Evolutionary conservation across 371 early-diverging fungal genomes (phyloP).

Genomic region (Rhizopus delemar): DNA sequence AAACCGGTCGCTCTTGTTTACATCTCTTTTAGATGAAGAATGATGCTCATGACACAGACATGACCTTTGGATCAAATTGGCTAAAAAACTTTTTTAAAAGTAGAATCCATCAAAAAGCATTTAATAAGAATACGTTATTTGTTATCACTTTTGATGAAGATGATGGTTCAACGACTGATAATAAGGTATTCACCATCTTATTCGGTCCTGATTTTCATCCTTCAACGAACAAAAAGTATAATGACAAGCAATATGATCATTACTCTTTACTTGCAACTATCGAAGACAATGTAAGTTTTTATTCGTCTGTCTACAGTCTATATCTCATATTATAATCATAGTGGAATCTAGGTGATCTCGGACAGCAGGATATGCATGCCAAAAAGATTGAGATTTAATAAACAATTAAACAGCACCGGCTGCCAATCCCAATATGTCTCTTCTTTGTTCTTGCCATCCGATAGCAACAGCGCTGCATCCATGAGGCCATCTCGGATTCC

Average conservation of each 20-base stretch:
- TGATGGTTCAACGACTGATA: slow-evolving; percentile 39
- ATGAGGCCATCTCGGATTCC: slow-evolving; percentile 57
- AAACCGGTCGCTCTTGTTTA: not conserved
- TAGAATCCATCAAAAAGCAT: slow-evolving; percentile 48
- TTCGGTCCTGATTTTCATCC: slow-evolving; percentile 55
- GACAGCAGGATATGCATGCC: slow-evolving; percentile 44
- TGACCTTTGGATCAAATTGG: slow-evolving; percentile 57
- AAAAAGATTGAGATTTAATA: slow-evolving; percentile 8
- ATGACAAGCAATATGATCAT: slow-evolving; percentile 59
- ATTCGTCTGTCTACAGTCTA: too few species aligned
- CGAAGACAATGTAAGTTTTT: slow-evolving; percentile 43
- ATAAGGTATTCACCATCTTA: slow-evolving; percentile 51
- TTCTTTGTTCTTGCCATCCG: slow-evolving; percentile 51
- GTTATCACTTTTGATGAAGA: slow-evolving; percentile 58
- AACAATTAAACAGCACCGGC: slow-evolving; percentile 27
- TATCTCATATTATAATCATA: not conserved
- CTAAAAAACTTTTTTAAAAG: slow-evolving; percentile 54
- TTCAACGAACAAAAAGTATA: slow-evolving; percentile 31
- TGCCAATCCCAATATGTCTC: slow-evolving; percentile 39
- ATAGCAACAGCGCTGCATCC: slow-evolving; percentile 56
- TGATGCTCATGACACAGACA: slow-evolving; percentile 60
- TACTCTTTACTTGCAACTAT: slow-evolving; percentile 64
- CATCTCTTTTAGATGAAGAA: slow-evolving; percentile 47
- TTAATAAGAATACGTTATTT: slow-evolving; percentile 57
- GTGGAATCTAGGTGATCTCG: slow-evolving; percentile 59